Percentiles rank a stretch among this genome's conserved stretches.
These are phyloP conservation scores for Plicaturopsis crispa DNA, from an alignment of 768 basidiomycete species.

Conservation along the genomic window DNA sequence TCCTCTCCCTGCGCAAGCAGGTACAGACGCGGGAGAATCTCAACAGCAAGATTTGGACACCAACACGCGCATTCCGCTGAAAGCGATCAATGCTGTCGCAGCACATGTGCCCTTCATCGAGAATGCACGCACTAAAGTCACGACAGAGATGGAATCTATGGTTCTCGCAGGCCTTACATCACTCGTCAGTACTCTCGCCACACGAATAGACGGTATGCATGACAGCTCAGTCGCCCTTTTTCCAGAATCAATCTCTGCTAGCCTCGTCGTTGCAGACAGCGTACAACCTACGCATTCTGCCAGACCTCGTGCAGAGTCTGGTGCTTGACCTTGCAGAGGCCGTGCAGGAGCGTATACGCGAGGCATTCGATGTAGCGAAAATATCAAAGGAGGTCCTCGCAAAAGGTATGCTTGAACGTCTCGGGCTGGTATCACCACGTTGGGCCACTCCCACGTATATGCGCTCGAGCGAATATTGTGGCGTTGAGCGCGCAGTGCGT, in stretches of 20 bases:
- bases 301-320: conserved; percentile 74
- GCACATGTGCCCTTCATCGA: conserved; percentile 68
- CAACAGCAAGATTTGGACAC: too few relatives aligned
- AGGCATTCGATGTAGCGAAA: conserved; percentile 79
- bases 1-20: conserved; percentile 10
- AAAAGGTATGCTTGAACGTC: conserved; percentile 68
- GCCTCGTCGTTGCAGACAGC: conserved; percentile 95
- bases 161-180: conserved; percentile 71
- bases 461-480: too few relatives aligned
- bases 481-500: too few relatives aligned
- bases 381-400: conserved; percentile 81
- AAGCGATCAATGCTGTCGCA: conserved; percentile 66
- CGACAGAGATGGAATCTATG: conserved; percentile 87
- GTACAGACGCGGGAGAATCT: too few relatives aligned
- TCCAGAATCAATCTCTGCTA: conserved; percentile 87
- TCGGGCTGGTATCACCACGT: too few relatives aligned
- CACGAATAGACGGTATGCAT: too few relatives aligned
- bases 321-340: conserved; percentile 75
- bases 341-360: conserved; percentile 73
- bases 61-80: conserved; percentile 45
- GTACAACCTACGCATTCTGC: conserved; percentile 82
- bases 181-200: conserved; percentile 47
- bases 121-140: conserved; percentile 61
- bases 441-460: too few relatives aligned
- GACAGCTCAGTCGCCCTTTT: too few relatives aligned